These are phyloP conservation scores for Hysterangium stoloniferum DNA, from an alignment of 768 basidiomycete genomes.

Conservation along the genomic window DNA sequence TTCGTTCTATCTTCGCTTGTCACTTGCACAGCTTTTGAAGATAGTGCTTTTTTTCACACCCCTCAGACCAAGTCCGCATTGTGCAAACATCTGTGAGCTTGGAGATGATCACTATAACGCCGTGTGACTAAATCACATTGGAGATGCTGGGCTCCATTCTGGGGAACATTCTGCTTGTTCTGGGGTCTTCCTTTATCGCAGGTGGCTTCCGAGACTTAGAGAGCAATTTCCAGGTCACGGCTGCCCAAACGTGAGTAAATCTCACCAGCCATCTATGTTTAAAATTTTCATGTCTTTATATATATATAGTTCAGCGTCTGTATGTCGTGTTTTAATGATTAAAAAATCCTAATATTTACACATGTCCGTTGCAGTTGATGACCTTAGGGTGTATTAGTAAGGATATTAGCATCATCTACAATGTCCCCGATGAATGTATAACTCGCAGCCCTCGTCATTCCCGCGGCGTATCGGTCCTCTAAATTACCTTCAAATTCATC, in stretches of 20 bases:
- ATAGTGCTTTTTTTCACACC: too few relatives aligned
- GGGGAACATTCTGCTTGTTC: constrained; percentile 82
- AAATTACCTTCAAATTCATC: constrained; percentile 6
- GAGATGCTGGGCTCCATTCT: constrained; percentile 88
- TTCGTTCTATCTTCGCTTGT: constrained; percentile 21
- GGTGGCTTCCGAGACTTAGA: constrained; percentile 62
- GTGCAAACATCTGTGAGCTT: constrained; percentile 78
- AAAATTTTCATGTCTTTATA: constrained; percentile 8
- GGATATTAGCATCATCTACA: constrained; percentile 20
- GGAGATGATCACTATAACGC: neutral
- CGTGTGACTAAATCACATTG: neutral
- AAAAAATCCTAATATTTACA: constrained; percentile 12
- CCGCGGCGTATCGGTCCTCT: constrained; percentile 65
- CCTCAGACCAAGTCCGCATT: constrained; percentile 73
- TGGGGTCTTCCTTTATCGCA: constrained; percentile 87
- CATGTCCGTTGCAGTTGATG: constrained; percentile 48
- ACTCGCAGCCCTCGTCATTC: constrained; percentile 69
- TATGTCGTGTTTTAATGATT: constrained; percentile 20
- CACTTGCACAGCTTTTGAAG: neutral
- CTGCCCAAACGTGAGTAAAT: constrained; percentile 71
- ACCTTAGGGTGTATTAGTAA: constrained; percentile 79
- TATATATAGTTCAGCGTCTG: constrained; percentile 29
- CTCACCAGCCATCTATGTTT: neutral
- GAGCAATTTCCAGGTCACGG: constrained; percentile 71
- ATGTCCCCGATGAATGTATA: constrained; percentile 14